Evolutionary conservation across 108 stramenopile genomes (phyloP), one percentile per base, ranked within the genome.

Genomic region (Cyclotella sp.): DNA sequence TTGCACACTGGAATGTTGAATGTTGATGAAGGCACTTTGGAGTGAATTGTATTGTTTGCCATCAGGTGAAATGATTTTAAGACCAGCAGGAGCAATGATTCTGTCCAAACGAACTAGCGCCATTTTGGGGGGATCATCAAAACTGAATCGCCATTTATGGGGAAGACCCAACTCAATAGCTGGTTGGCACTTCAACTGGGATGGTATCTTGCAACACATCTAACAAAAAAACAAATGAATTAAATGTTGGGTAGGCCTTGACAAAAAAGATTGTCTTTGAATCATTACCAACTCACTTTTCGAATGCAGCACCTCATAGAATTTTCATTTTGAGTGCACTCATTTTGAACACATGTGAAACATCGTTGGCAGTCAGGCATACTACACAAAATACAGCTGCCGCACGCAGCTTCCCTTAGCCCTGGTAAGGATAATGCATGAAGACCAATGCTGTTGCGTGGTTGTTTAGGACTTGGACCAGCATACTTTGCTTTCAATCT

Each of bases 131-230:
- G 83, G 83, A 63, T 80, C 74, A 42, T 80, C 75, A 54, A 80
- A 84, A 21, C 68, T 69, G 59, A 75, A 84, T 19, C 63, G 58
- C 83, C 83, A 84, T 46, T 53, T 46, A 11, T 57, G 3, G 0
- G 83, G 83, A 44, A 84, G 76, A 3, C 83, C 83, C n/a, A 75
- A 42, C n/a, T 42, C 30, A 4, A 16, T 11, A 21, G 64, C 49
- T 0, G 63, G 55, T 41, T 83, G 72, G 15, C 63, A 34, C 63
- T 83, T 83, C 22, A 63, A 27, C 29, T 79, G 57, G 13, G 73
- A 68, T 67, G 77, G 78, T n/a, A 83, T 67, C 14, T 58, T 68
- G 58, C 82, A 83, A 39, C 82, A 83, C 55, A 73, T 73, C 82
- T 82, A 28, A 52, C 16, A 64, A 41, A 26, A 44, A 67, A 53